Conservation (phyloP, 768 basidiomycete genomes). For the Tubosaeta brunneosetosa region DNA sequence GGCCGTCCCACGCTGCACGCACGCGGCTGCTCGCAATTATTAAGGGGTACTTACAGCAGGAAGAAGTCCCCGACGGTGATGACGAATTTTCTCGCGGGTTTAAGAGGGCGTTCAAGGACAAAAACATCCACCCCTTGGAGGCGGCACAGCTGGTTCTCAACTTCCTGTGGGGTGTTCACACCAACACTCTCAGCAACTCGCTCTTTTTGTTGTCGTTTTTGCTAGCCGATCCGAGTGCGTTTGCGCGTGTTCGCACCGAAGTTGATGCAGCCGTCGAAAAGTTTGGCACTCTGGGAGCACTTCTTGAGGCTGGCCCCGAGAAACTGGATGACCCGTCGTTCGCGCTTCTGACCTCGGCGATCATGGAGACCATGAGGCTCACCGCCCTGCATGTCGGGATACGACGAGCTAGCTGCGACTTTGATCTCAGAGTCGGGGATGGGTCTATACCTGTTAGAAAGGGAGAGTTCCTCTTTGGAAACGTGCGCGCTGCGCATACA, state of each 20-base stretch:
- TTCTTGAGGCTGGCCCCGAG: conserved; percentile 10
- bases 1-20: conserved; percentile 15
- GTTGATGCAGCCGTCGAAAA: conserved; percentile 32
- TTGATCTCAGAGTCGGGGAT: conserved; percentile 10
- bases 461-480: conserved; percentile 18
- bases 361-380: conserved; percentile 27
- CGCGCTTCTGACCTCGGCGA: conserved; percentile 18
- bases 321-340: conserved; percentile 17
- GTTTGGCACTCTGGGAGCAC: conserved; percentile 8
- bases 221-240: conserved; percentile 39
- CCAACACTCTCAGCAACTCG: conserved; percentile 17
- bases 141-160: conserved; percentile 17
- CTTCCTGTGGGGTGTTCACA: conserved; percentile 21
- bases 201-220: conserved; percentile 27
- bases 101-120: conserved; percentile 14
- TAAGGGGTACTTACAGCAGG: conserved; percentile 11
- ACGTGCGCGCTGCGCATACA: conserved; percentile 18
- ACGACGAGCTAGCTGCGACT: conserved; percentile 15
- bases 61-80: conserved; percentile 2
- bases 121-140: conserved; percentile 14
- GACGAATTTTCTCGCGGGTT: conserved; percentile 9
- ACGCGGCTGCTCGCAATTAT: conserved; percentile 8
- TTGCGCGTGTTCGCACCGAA: conserved; percentile 44
- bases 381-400: conserved; percentile 13
- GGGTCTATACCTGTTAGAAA: conserved; percentile 13